Base-by-base conservation (phyloP, 371 early-diverging fungal species). In the Rhizopus arrhizus region DNA sequence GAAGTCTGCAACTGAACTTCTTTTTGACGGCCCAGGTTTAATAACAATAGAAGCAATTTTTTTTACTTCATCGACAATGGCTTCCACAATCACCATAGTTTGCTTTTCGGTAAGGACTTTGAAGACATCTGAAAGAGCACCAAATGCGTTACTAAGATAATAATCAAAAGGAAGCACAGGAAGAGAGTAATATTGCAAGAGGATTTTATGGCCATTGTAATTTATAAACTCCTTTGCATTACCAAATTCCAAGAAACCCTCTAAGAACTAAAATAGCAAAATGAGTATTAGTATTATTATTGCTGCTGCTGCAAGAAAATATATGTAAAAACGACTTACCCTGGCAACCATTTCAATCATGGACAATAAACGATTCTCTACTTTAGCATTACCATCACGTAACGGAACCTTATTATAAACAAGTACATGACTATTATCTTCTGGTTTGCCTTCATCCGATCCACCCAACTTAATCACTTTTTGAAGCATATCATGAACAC, bases 151-250 rank as follows among this genome's bases (percentile, higher is more conserved):
- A 3, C 87, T 80, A 4, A 84, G 69, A 4, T 89, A 84, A 61
- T 91, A 89, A 64, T 93, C 91, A 59, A 85, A 87, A 2, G 95
- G 93, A 3, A 93, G 60, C 6, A 84, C 70, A 0, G 91, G 89
- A 9, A 92, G 74, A 0, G 81, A 58, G 62, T 85, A 91, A 40
- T 89, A 81, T n/a, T 80, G 64, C 40, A 93, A 63, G 5, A 95
- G 62, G 4, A 86, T 61, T 28, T 85, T 80, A 13, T 87, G 68
- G 1, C 92, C 92, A 31, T 77, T 84, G 11, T 79, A 75, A 50
- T 83, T 80, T 45, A 91, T 70, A 69, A 95, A 92, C 13, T 91
- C 90, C 28, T 83, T 78, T 16, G 83, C 78, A 65, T 91, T 93
- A 8, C 77, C 58, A 16, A 76, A 68, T 66, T 89, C 92, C 66